Conservation (phyloP, 768 basidiomycete genomes). For the Mrakia hoshinonis region DNA sequence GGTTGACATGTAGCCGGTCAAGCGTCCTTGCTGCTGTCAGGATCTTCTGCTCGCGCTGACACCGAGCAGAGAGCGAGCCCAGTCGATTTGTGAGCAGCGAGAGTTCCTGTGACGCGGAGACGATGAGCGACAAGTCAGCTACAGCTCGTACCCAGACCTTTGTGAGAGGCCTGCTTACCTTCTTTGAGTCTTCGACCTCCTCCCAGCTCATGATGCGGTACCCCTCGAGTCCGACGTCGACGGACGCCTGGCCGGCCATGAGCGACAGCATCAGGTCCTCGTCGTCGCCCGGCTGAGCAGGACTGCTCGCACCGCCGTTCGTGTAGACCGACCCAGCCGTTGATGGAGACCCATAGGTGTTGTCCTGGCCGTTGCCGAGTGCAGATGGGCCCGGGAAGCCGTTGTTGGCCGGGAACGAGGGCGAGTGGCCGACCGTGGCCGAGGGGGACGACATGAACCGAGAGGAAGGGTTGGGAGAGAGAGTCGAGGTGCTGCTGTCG, state of each 20-base stretch:
- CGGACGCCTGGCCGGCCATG: constrained; percentile 82
- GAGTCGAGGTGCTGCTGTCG: neutral
- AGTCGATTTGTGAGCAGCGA: constrained; percentile 36
- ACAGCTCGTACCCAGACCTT: neutral
- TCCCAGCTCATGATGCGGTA: constrained; percentile 68
- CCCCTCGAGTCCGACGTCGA: constrained; percentile 63
- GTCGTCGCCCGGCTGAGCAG: constrained; percentile 1
- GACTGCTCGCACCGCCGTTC: neutral
- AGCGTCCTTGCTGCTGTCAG: constrained; percentile 41
- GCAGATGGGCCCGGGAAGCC: neutral
- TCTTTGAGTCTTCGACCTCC: constrained; percentile 62
- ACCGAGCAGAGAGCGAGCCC: constrained; percentile 35
- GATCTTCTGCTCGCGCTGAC: constrained; percentile 42
- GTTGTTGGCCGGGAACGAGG: neutral
- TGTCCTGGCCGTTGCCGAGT: neutral
- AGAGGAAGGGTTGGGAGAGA: neutral
- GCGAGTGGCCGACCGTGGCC: constrained; percentile 21
- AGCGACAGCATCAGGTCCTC: constrained; percentile 84
- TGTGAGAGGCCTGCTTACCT: constrained; percentile 44
- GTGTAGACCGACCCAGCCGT: neutral
- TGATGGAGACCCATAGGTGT: neutral
- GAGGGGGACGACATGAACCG: constrained; percentile 17
- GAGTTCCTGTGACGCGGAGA: constrained; percentile 34
- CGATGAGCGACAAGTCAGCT: constrained; percentile 41
- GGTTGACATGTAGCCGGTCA: constrained; percentile 39